phyloP scores from a whole-genome alignment of 2,329 filamentous ascomycete genomes.

The Penicillium expansum region DNA sequence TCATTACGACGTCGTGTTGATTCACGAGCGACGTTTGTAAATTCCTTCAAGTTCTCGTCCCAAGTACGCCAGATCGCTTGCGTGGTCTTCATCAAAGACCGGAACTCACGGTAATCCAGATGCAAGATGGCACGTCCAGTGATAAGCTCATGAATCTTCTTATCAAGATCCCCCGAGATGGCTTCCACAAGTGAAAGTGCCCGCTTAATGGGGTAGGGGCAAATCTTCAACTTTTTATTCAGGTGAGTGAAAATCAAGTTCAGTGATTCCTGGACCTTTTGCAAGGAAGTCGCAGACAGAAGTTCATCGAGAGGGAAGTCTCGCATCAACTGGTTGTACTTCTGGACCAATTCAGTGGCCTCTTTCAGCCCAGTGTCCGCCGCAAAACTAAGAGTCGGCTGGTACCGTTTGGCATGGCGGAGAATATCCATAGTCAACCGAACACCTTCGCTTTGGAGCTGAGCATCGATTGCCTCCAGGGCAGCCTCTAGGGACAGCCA shows the following conservation, averaged over 20 bases:
- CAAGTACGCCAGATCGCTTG: constrained; percentile 85
- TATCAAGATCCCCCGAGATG: constrained; percentile 89
- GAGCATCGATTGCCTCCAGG: constrained; percentile 84
- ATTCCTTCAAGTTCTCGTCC: constrained; percentile 96
- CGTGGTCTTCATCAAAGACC: constrained; percentile 75
- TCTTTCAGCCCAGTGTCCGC: constrained; percentile 96
- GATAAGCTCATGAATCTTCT: constrained; percentile 78
- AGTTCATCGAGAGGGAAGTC: constrained; percentile 96
- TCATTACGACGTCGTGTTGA: constrained; percentile 90
- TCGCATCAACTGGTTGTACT: constrained; percentile 98
- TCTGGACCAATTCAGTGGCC: constrained; percentile 91
- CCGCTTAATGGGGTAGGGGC: constrained; percentile 88
- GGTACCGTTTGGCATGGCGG: constrained; percentile 95
- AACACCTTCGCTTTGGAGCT: constrained; percentile 85
- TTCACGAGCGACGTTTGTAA: constrained; percentile 95
- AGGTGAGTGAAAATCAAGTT: constrained; percentile 87
- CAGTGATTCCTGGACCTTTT: constrained; percentile 85
- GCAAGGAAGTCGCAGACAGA: constrained; percentile 82
- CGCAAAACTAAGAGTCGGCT: constrained; percentile 93
- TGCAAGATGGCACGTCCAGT: constrained; percentile 87
- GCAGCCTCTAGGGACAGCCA: constrained; percentile 97
- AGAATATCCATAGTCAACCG: constrained; percentile 88
- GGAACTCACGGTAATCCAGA: constrained; percentile 87
- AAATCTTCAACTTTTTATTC: constrained; percentile 97
- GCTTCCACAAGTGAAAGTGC: constrained; percentile 93